phyloP scores from a whole-genome alignment of 352 stramenopile genomes.

The Thraustochytrium striatum region DNA sequence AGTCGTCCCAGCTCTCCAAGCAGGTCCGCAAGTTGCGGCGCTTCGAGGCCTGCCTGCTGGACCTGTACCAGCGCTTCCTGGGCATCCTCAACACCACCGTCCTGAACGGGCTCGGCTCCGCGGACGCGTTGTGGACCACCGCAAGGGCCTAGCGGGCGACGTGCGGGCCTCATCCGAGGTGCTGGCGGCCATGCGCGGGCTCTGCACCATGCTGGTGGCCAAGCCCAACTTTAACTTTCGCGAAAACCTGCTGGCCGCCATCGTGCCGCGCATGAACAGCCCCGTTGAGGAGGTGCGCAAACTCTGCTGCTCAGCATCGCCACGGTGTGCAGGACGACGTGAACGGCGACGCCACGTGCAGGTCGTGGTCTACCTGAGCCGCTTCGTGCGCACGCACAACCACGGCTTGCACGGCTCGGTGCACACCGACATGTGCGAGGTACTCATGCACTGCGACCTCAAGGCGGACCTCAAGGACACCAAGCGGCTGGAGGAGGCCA shows the following conservation, averaged over 20 bases:
- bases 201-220: constrained; percentile 42
- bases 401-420: constrained; percentile 4
- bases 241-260: constrained; percentile 21
- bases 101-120: background rate
- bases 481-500: background rate
- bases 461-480: constrained; percentile 30
- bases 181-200: constrained; percentile 8
- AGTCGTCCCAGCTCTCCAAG: background rate
- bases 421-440: constrained; percentile 12
- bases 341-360: too few species aligned
- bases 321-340: too few species aligned
- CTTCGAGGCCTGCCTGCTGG: constrained; percentile 32
- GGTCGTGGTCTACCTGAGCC: constrained; percentile 32
- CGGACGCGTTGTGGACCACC: background rate
- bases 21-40: constrained; percentile 23
- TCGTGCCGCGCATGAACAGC: constrained; percentile 32
- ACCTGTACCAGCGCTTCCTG: constrained; percentile 35
- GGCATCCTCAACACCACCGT: constrained; percentile 15
- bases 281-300: constrained; percentile 5
- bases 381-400: constrained; percentile 14
- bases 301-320: background rate
- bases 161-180: background rate
- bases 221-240: constrained; percentile 50
- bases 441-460: constrained; percentile 9
- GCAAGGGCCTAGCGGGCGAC: background rate